These are phyloP conservation scores for Phialophora expanda DNA, from an alignment of 2,329 filamentous ascomycete species.

Conservation along the genomic window DNA sequence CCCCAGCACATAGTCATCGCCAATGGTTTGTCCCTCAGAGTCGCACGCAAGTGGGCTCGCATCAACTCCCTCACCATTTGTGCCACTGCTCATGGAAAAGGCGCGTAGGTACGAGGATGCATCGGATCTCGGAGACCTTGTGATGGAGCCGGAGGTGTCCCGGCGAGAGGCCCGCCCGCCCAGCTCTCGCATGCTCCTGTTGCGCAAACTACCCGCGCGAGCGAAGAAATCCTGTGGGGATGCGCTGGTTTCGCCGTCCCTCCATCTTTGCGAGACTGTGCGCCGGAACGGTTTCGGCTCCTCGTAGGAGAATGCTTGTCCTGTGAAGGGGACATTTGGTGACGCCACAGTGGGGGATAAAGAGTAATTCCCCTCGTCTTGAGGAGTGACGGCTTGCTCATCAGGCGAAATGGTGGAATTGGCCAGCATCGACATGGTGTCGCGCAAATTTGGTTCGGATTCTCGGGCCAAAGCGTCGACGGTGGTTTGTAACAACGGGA, in stretches of 20 bases:
- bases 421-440: constrained; percentile 34
- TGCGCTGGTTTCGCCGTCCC: constrained; percentile 44
- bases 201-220: constrained; percentile 38
- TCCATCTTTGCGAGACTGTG: constrained; percentile 39
- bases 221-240: constrained; percentile 44
- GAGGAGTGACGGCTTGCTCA: constrained; percentile 34
- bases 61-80: constrained; percentile 37
- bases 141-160: constrained; percentile 46
- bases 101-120: constrained; percentile 60
- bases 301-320: constrained; percentile 37
- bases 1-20: constrained; percentile 69
- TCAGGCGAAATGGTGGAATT: constrained; percentile 35
- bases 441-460: constrained; percentile 28
- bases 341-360: constrained; percentile 32
- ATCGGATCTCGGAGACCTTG: constrained; percentile 60
- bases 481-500: constrained; percentile 39
- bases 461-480: constrained; percentile 40
- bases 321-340: constrained; percentile 20
- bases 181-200: constrained; percentile 32
- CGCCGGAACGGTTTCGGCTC: constrained; percentile 33
- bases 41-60: constrained; percentile 59
- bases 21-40: constrained; percentile 70
- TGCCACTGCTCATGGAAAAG: constrained; percentile 56
- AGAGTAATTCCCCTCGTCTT: constrained; percentile 24
- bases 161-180: constrained; percentile 33